Conservation (phyloP, 805 yeast genomes). For the Metschnikowia vanudenii region DNA sequence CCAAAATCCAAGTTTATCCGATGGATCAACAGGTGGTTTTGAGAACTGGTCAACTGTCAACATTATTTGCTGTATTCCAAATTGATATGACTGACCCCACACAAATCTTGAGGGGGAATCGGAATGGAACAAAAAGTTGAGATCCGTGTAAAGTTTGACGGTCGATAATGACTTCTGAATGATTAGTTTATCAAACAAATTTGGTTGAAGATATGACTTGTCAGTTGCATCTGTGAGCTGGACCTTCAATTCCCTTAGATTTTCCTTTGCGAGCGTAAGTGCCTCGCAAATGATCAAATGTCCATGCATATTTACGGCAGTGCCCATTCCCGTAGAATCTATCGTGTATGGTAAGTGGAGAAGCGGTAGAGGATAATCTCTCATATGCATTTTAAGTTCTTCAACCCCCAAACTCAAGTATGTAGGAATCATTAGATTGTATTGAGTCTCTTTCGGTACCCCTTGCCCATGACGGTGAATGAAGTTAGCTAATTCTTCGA, state of each 20-base stretch:
- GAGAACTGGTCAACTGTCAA: constrained; percentile 77
- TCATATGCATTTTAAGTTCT: constrained; percentile 66
- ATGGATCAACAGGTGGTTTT: constrained; percentile 87
- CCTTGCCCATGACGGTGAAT: constrained; percentile 78
- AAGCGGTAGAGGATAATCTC: constrained; percentile 87
- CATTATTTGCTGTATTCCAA: constrained; percentile 80
- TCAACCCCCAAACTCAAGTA: constrained; percentile 52
- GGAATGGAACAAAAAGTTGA: constrained; percentile 55
- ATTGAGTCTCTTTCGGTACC: constrained; percentile 67
- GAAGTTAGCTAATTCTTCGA: constrained; percentile 52
- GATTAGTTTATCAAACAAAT: constrained; percentile 34
- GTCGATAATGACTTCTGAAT: constrained; percentile 77
- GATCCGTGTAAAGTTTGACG: constrained; percentile 65
- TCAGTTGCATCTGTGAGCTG: constrained; percentile 53
- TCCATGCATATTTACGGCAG: constrained; percentile 48
- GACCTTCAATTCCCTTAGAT: constrained; percentile 58
- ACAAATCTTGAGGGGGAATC: constrained; percentile 60
- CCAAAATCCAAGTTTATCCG: constrained; percentile 87
- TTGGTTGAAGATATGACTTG: constrained; percentile 26
- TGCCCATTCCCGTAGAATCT: constrained; percentile 19
- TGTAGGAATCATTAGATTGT: constrained; percentile 67
- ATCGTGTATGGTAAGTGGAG: constrained; percentile 60
- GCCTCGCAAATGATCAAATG: constrained; percentile 70
- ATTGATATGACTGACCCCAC: constrained; percentile 85
- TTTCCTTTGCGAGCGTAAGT: constrained; percentile 47